Base-by-base conservation (phyloP, 495 filamentous ascomycete genomes). In the Tuber melanosporum region DNA sequence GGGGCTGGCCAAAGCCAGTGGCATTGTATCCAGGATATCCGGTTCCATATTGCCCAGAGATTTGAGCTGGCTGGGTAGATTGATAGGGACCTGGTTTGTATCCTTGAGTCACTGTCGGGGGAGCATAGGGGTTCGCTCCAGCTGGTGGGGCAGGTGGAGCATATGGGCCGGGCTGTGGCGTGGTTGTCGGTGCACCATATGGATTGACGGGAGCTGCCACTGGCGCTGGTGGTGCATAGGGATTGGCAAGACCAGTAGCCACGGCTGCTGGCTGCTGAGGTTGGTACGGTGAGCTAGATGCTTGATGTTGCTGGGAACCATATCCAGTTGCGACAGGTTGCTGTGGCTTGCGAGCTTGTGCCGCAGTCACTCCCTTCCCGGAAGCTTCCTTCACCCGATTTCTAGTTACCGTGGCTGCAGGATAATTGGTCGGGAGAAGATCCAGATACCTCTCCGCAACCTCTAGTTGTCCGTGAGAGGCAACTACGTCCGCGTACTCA, bases 401-500 rank as follows among this genome's bases (percentile, higher is more conserved):
- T 74, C 93, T 88, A 42, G 95, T 93, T 82, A 95, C 89, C 73
- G 97, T 93, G 26, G 95, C 95, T 76, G 93, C 94, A 41, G 92
- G 92, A 84, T 95, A 97, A 77, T 91, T 91, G 44, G 87, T 87
- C 14, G 95, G 95, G 44, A 99, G 88, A 76, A 99, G 89, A 80
- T 93, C 90, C 22, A 99, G 89, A 82, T 98, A 99, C 83, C 91
- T 92, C 85, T 96, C 93, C 32, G 95, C 95, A 81, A 94, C 87
- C 42, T 91, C 87, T 52, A 99, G 85, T 62, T 95, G 91, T 32
- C 96, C 95, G 82, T 98, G 93, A 12, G 93, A 90, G 62, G 95
- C 93, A 74, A 95, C 91, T 80, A 99, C 92, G 83, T 98, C 95
- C 15, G 95, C 94, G 85, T 98, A 99, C 86, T 99, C 95, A 36